Evolutionary conservation across 306 rosid species (phyloP).

Genomic region (Lathyrus oleraceus): DNA sequence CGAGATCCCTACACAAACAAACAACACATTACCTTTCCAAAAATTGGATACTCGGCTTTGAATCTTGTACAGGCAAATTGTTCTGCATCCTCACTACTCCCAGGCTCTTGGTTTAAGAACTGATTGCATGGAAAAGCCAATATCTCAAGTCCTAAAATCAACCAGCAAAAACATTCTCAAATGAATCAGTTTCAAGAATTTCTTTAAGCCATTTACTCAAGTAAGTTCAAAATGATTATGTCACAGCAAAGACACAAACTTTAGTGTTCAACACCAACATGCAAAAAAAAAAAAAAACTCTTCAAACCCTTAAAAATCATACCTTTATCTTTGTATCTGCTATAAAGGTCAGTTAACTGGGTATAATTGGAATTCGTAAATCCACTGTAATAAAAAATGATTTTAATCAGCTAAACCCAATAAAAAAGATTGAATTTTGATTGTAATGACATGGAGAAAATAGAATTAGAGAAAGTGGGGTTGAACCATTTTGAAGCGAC

Average conservation of each 20-base stretch:
- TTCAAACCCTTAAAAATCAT: conserved; percentile 20
- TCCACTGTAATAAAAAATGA: conserved; percentile 47
- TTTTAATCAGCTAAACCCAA: conserved; percentile 20
- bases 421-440: conserved; percentile 11
- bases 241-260: conserved; percentile 13
- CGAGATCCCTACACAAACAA: conserved; percentile 2
- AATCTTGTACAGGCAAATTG: conserved; percentile 80
- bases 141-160: conserved; percentile 66
- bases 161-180: conserved; percentile 34
- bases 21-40: conserved; percentile 46
- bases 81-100: conserved; percentile 53
- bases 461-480: neutral
- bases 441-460: neutral
- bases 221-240: neutral
- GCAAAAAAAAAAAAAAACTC: neutral
- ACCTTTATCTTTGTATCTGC: conserved; percentile 70
- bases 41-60: conserved; percentile 87
- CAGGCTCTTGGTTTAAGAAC: conserved; percentile 77
- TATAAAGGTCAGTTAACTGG: conserved; percentile 76
- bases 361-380: conserved; percentile 73
- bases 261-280: conserved; percentile 26
- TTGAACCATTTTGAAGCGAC: conserved; percentile 88
- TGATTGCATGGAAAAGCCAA: conserved; percentile 97
- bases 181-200: neutral
- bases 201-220: conserved; percentile 21